Evolutionary conservation across 176 grass and related monocot genomes (phyloP), one percentile per base, ranked within the genome.

Genomic region (Chloris gayana): DNA sequence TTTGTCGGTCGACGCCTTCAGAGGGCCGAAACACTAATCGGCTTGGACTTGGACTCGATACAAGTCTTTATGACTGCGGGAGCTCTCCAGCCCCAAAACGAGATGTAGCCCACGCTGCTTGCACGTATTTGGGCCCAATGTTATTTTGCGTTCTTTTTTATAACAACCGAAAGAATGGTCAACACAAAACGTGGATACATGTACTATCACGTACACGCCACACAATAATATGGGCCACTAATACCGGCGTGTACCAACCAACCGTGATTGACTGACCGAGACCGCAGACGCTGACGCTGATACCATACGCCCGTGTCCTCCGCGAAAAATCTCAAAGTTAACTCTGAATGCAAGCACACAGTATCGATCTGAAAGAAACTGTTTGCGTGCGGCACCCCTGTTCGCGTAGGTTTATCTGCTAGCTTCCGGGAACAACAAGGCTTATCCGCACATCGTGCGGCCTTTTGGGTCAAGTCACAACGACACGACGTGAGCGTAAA

Each of bases 231-330:
- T 63, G 81, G 42, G n/a, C 10, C 82, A 75, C 81, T 80, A 19
- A 6, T 13, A 78, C 17, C 39, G 69, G 80, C 35, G 69, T 49
- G 31, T 24, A 84, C 38, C 56, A 69, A 88, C 32, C 24, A 42
- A 62, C 57, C 18, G 50, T 31, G 81, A 88, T 41, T 73, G 74
- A 88, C 32, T 41, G 51, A 69, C 58, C 18, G 49, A 24, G 81
- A 88, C 41, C 62, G 44, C 60, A n/a, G n/a, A 19, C 82, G 35
- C 35, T 5, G 5, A 88, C 64, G 56, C 39, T 13, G 64, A 41
- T 53, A n/a, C 87, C 87, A 85, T 70, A 21, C 62, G 25, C 69
- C 76, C 81, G 42, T 84, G 81, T 84, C 81, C 76, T 64, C 81
- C 33, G 69, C 69, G n/a, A 51, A 29, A 73, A n/a, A 77, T 45